Evolutionary conservation across 129 eudicot genomes (phyloP), one percentile per base, ranked within the genome.

Genomic region (Saussurea involucrata): DNA sequence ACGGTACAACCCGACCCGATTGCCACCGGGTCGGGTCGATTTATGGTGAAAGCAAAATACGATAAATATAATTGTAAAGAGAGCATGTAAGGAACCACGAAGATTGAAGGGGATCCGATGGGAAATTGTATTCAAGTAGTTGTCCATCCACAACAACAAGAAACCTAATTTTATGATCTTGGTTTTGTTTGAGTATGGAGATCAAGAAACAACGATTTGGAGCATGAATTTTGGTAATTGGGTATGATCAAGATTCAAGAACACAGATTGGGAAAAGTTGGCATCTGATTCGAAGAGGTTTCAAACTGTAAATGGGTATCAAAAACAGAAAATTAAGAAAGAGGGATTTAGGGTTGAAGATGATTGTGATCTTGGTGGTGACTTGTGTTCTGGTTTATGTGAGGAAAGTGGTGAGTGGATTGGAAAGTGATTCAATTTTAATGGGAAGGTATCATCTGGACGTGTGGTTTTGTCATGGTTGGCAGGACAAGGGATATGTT

Each of bases 371-470:
- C 4, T 34, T 25, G 24, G 55, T 15, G 80, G 21, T 80, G 80
- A 78, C 84, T 81, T 81, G 10, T 67, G 24, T 67, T 68, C 68
- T 81, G 84, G 80, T 67, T 68, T 74, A 9, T 74, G 71, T 80
- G 74, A 66, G n/a, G n/a, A 17, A 22, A 73, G 22, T 64, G 63
- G 63, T 29, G 53, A 40, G 70, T 37, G 5, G 79, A 68, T 67
- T 67, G 65, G 22, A 27, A 27, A 74, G 76, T 18, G 27, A 66
- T 81, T 81, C 76, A 68, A 20, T 37, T 69, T 34, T 58, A 1
- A 9, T 40, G 80, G 76, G 84, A 81, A 81, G 71, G 84, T 53
- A 55, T 80, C 63, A 73, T 72, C 20, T 44, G 13, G 33, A 57
- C 3, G 1, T 17, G 64, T 13, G 9, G 66, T 65, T 46, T 12